Base-by-base conservation (phyloP, 2,329 filamentous ascomycete species). In the Dissoconium aciculare region DNA sequence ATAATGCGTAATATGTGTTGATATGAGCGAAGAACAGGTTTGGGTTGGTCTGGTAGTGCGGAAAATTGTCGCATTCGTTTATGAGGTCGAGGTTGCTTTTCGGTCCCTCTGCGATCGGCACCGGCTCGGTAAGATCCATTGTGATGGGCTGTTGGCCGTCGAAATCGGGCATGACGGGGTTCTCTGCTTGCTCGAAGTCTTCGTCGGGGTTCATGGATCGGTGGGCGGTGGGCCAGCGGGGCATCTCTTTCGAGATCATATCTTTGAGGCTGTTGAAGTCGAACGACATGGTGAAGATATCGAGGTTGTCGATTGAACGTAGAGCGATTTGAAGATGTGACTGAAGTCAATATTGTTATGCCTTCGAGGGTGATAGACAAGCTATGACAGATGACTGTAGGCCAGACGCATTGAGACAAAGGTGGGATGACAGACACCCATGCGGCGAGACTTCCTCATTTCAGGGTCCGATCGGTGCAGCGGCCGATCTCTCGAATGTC, bases 31-130 rank as follows among this genome's bases (percentile, higher is more conserved):
- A 57, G 53, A 77, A 72, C 30, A 61, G 59, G 35, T 66, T 52
- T 6, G 70, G 66, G 40, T 75, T 61, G 32, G 62, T 64, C 33
- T 76, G 64, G 33, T 68, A 65, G 56, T 91, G 82, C 1, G 84
- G 84, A 49, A 92, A 92, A 47, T 58, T 65, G 51, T 73, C 68
- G 55, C 66, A 69, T 53, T 71, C 66, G 31, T 62, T 56, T 28
- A 72, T 52, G 15, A 73, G 55, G 30, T 71, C 64, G 29, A 72
- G 55, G 40, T 70, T 65, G 15, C 62, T 60, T 37, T 52, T 54
- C 3, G 52, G 52, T 4, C 49, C 46, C 5, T 41, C 29, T 3
- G 37, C 26, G 12, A 52, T 46, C 5, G 51, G 49, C 14, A 30
- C 36, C 9, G 53, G 53, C 10, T 52, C 47, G 11, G 40, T 42